phyloP scores from a whole-genome alignment of 768 basidiomycete species.

The Macrolepiota albuminosa region DNA sequence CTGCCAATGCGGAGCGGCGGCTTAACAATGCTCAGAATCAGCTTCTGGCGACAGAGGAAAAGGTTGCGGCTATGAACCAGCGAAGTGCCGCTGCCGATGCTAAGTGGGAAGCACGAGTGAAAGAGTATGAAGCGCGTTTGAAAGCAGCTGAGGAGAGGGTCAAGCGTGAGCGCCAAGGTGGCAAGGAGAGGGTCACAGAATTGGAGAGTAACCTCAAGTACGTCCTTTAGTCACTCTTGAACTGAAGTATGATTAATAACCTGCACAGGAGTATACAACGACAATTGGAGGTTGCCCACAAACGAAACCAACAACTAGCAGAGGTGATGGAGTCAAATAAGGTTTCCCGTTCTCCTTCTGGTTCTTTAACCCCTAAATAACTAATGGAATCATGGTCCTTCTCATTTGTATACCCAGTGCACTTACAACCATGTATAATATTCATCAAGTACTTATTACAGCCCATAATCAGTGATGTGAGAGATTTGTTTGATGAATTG shows the following conservation, averaged over 20 bases:
- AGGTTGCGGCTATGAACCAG: slow-evolving; percentile 67
- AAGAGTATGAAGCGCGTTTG: slow-evolving; percentile 81
- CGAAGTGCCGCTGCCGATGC: slow-evolving; percentile 68
- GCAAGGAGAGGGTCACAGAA: slow-evolving; percentile 79
- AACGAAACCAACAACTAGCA: slow-evolving; percentile 57
- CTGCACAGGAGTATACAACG: slow-evolving; percentile 60
- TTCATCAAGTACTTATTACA: not conserved
- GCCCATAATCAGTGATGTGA: not conserved
- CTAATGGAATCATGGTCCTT: not conserved
- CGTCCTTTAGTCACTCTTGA: slow-evolving; percentile 13
- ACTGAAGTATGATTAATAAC: not conserved
- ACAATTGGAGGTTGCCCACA: slow-evolving; percentile 76
- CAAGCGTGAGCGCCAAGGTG: slow-evolving; percentile 90
- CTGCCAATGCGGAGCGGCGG: slow-evolving; percentile 83
- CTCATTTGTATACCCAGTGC: slow-evolving; percentile 5
- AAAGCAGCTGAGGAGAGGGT: slow-evolving; percentile 86
- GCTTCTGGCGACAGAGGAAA: slow-evolving; percentile 78
- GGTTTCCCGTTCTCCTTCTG: slow-evolving; percentile 1
- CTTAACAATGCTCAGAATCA: slow-evolving; percentile 83
- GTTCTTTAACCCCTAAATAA: slow-evolving; percentile 11
- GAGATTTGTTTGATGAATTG: not conserved
- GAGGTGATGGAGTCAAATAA: slow-evolving; percentile 47
- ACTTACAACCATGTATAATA: slow-evolving; percentile 6
- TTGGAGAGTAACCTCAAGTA: slow-evolving; percentile 70
- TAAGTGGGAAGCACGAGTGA: slow-evolving; percentile 95